Conservation (phyloP, 768 basidiomycete species). For the Podaxis mareebaensis region DNA sequence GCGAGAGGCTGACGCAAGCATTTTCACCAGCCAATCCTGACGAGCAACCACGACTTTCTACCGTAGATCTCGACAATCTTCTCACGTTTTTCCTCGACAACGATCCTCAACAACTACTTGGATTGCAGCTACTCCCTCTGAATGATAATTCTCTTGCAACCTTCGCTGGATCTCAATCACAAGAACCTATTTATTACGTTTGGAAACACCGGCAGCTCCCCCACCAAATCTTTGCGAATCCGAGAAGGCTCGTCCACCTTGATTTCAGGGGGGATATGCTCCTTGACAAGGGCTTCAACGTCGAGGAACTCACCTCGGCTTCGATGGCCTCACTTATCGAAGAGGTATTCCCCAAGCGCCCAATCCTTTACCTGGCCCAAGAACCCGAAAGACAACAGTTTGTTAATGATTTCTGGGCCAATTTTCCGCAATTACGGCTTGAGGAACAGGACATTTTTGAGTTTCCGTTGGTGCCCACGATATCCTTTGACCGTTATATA, state of each 20-base stretch:
- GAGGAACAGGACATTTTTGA: constrained; percentile 22
- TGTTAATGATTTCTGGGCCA: constrained; percentile 35
- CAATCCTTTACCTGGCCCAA: neutral
- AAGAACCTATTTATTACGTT: constrained; percentile 19
- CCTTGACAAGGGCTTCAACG: neutral
- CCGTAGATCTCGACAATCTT: constrained; percentile 16
- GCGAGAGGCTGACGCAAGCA: neutral
- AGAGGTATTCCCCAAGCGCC: constrained; percentile 1
- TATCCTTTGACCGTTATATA: constrained; percentile 24
- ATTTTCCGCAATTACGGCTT: constrained; percentile 12
- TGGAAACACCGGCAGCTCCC: constrained; percentile 11
- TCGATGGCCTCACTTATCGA: constrained; percentile 6
- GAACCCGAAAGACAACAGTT: constrained; percentile 17
- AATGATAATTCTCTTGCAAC: constrained; percentile 30
- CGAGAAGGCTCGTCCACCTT: neutral
- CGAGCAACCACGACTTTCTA: neutral
- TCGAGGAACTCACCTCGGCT: constrained; percentile 9
- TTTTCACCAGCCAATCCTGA: neutral
- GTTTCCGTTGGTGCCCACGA: constrained; percentile 39
- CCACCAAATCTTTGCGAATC: neutral
- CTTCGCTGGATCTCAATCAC: constrained; percentile 28
- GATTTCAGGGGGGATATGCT: constrained; percentile 6
- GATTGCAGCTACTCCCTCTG: constrained; percentile 37
- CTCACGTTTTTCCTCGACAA: constrained; percentile 27
- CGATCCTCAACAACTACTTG: constrained; percentile 23